Conservation (phyloP, 495 filamentous ascomycete species). For the Aspergillus avenaceus region DNA sequence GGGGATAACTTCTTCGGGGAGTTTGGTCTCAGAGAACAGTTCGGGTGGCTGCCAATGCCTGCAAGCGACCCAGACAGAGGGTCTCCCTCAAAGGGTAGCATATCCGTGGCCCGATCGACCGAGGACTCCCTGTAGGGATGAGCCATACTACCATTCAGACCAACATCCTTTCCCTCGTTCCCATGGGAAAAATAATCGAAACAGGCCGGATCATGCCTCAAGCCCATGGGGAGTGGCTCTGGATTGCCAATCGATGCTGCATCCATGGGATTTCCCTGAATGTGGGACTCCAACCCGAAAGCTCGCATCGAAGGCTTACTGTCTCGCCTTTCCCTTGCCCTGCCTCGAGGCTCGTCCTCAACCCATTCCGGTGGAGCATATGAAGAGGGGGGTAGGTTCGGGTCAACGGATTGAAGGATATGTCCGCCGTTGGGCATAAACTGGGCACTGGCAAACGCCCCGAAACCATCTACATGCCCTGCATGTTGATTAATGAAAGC, state of each 20-base stretch:
- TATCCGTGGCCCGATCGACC: neutral
- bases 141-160: constrained; percentile 16
- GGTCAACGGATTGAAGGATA: neutral
- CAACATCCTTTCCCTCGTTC: constrained; percentile 12
- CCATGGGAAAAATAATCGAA: neutral
- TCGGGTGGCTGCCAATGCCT: constrained; percentile 19
- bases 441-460: neutral
- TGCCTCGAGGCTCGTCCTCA: neutral
- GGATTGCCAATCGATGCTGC: neutral
- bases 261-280: neutral
- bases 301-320: neutral
- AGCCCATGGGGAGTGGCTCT: neutral
- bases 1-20: constrained; percentile 1
- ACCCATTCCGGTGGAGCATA: neutral
- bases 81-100: constrained; percentile 4
- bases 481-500: constrained; percentile 12
- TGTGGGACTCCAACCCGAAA: neutral
- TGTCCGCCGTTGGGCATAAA: neutral
- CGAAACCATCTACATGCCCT: neutral
- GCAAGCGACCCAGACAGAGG: constrained; percentile 15
- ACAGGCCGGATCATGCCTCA: neutral
- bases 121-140: constrained; percentile 8
- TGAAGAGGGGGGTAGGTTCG: neutral
- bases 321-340: constrained; percentile 1
- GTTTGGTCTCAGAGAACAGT: constrained; percentile 8